Evolutionary conservation across 1,284 basidiomycete species (phyloP).

Genomic region (Ceratobasidium sp.): DNA sequence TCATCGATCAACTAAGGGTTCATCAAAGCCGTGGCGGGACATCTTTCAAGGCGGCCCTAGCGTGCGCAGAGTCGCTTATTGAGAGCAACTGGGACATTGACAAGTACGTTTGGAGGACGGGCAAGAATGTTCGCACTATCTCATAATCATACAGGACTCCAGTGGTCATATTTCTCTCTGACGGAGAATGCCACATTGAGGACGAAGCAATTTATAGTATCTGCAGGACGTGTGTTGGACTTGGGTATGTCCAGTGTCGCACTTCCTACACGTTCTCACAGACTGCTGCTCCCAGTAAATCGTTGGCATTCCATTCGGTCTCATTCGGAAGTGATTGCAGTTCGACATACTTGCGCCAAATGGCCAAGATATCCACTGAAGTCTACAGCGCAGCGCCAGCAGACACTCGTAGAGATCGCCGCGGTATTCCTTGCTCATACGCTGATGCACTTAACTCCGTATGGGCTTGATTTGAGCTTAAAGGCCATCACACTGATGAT

Average conservation of each 20-base stretch:
- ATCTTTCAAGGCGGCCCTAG: constrained; percentile 61
- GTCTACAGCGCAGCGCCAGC: constrained; percentile 62
- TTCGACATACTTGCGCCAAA: constrained; percentile 59
- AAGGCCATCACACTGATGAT: not conserved
- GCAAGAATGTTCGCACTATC: not conserved
- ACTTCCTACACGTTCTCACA: not conserved
- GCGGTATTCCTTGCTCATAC: constrained; percentile 62
- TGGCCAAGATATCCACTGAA: constrained; percentile 65
- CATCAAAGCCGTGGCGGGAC: constrained; percentile 59
- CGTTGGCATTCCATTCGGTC: constrained; percentile 68
- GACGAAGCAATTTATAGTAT: constrained; percentile 61
- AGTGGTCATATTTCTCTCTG: constrained; percentile 70
- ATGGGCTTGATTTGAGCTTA: constrained; percentile 47
- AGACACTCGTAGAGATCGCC: constrained; percentile 58
- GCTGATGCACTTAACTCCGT: constrained; percentile 66
- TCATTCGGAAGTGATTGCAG: constrained; percentile 61
- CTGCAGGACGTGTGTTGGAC: constrained; percentile 59
- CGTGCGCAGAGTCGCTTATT: constrained; percentile 58
- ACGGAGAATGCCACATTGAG: constrained; percentile 62
- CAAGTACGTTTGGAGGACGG: constrained; percentile 62
- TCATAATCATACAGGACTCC: constrained; percentile 58
- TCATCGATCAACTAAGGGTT: constrained; percentile 59
- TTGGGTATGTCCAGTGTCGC: constrained; percentile 58
- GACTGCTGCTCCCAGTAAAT: constrained; percentile 57
- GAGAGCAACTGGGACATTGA: constrained; percentile 65